Conservation (phyloP, 331 rosid genomes). For the Prunus yedoensis region DNA sequence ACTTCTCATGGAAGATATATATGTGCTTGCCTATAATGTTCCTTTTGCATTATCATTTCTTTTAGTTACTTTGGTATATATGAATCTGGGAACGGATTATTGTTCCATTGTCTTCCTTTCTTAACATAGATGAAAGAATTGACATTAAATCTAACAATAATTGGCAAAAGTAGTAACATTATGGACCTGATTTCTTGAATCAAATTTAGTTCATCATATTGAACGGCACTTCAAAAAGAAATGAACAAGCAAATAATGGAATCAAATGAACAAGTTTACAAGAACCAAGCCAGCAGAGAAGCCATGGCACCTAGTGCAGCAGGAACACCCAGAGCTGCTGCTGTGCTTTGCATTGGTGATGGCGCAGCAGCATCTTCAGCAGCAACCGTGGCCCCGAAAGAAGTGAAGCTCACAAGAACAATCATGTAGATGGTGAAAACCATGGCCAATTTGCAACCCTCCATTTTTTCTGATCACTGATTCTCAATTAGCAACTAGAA, state of each 20-base stretch:
- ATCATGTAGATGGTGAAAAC: slow-evolving; percentile 43
- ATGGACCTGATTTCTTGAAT: not conserved
- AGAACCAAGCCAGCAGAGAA: slow-evolving; percentile 45
- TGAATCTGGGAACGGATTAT: too few relatives aligned
- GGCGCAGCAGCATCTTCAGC: slow-evolving; percentile 53
- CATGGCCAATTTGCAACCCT: slow-evolving; percentile 30
- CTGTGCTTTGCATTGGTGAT: slow-evolving; percentile 62
- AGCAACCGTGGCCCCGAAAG: slow-evolving; percentile 30
- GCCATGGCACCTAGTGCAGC: slow-evolving; percentile 36
- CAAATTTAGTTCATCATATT: not conserved
- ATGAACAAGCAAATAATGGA: slow-evolving; percentile 8
- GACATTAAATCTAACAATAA: not conserved
- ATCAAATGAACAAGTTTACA: slow-evolving; percentile 16
- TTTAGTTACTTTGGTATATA: not conserved
- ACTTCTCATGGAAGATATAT: slow-evolving; percentile 27
- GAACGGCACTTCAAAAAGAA: slow-evolving; percentile 10
- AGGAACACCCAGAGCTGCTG: slow-evolving; percentile 26
- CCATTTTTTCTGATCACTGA: slow-evolving; percentile 19
- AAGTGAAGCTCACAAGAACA: slow-evolving; percentile 36
- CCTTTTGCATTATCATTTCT: not conserved
- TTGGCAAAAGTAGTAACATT: not conserved
- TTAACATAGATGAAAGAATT: not conserved
- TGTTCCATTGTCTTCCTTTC: too few relatives aligned
- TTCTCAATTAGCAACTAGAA: not conserved
- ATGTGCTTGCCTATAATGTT: not conserved